phyloP scores from a whole-genome alignment of 805 yeast species.

The Isabelozyma pseudorhagii region DNA sequence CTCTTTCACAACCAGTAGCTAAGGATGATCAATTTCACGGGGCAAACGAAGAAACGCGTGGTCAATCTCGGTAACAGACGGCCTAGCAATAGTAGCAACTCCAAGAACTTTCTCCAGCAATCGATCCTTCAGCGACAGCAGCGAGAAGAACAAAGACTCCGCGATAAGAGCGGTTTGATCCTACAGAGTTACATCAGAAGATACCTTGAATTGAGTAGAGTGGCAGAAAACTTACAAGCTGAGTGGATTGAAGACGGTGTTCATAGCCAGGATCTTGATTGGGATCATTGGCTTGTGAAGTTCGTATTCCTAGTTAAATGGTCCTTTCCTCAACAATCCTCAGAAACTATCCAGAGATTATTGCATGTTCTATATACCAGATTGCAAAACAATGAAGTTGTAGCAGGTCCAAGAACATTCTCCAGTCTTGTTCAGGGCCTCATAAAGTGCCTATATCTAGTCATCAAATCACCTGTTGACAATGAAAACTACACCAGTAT shows the following conservation, averaged over 20 bases:
- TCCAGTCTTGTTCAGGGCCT: neutral
- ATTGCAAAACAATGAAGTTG: neutral
- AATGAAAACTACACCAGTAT: neutral
- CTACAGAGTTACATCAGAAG: conserved; percentile 52
- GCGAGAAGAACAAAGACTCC: conserved; percentile 55
- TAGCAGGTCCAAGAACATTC: neutral
- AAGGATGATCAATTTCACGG: conserved; percentile 57
- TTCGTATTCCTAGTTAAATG: conserved; percentile 16
- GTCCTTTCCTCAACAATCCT: conserved; percentile 5
- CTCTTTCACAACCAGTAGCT: too few species aligned
- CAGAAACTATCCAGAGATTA: neutral
- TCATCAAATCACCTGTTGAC: neutral
- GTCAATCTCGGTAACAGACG: conserved; percentile 60
- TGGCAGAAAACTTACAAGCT: conserved; percentile 12
- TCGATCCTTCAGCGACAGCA: conserved; percentile 64
- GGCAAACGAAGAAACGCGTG: conserved; percentile 57
- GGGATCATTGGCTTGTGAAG: conserved; percentile 17
- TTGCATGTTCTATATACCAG: neutral
- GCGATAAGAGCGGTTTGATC: conserved; percentile 44
- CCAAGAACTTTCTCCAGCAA: conserved; percentile 48
- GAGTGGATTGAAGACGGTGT: conserved; percentile 13
- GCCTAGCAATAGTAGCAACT: conserved; percentile 17
- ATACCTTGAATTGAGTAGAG: conserved; percentile 26
- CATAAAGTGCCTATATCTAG: neutral
- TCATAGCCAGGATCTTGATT: conserved; percentile 1